Percentiles rank a stretch among this genome's conserved stretches.
Conservation (phyloP, 345 rosid species). For the Citrus reticulata region DNA sequence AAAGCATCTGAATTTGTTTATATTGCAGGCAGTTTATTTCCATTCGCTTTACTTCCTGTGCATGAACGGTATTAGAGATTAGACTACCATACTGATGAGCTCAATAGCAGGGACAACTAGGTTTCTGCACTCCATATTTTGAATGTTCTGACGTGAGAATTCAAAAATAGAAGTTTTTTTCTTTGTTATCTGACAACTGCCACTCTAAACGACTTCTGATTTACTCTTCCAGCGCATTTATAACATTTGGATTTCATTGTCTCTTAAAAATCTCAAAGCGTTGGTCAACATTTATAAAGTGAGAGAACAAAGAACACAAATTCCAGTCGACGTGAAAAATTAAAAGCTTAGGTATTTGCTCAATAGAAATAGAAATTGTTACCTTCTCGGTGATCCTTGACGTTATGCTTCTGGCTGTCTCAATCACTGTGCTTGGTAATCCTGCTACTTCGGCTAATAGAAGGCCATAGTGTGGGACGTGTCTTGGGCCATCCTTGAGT, state of each 20-base stretch:
- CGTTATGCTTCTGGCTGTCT: slow-evolving; percentile 75
- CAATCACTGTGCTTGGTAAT: slow-evolving; percentile 72
- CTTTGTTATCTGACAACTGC: background rate
- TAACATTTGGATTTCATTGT: background rate
- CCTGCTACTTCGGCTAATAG: slow-evolving; percentile 83
- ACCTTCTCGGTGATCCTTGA: slow-evolving; percentile 67
- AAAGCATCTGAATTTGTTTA: slow-evolving; percentile 40
- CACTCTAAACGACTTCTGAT: background rate
- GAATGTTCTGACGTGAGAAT: background rate
- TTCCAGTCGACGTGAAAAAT: background rate
- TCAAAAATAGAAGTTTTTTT: background rate
- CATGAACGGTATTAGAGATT: background rate
- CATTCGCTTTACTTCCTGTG: slow-evolving; percentile 65
- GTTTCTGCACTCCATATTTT: background rate
- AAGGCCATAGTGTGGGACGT: slow-evolving; percentile 85
- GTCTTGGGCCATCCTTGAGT: slow-evolving; percentile 73
- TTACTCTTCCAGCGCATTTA: background rate
- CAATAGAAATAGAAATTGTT: background rate
- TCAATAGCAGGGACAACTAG: background rate
- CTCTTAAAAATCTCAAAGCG: background rate
- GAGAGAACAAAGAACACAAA: background rate
- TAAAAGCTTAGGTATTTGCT: background rate
- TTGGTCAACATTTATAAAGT: background rate
- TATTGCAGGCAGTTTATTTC: slow-evolving; percentile 55
- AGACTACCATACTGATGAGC: background rate